Evolutionary conservation across 177 flowering plant species (phyloP).

Genomic region (Telopea speciosissima): DNA sequence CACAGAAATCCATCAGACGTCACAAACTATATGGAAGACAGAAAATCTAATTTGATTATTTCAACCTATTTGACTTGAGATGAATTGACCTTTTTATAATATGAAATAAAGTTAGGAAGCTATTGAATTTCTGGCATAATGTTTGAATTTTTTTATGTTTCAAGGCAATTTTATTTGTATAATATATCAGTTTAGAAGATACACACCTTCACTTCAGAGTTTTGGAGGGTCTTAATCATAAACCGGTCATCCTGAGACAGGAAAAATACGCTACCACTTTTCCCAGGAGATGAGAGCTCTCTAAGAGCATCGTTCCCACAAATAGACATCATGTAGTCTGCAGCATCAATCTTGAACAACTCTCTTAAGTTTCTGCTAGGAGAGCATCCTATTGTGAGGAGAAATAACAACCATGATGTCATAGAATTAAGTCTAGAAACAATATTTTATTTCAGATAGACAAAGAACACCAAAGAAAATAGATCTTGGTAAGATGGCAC

Average conservation of each 20-base stretch:
- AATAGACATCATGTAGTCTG: constrained; percentile 98
- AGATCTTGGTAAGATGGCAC: not conserved
- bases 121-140: too few relatives aligned
- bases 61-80: too few relatives aligned
- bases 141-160: too few relatives aligned
- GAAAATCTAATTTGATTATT: too few relatives aligned
- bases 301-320: constrained; percentile 98
- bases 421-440: not conserved
- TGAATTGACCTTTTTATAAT: too few relatives aligned
- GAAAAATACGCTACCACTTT: constrained; percentile 97
- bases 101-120: too few relatives aligned
- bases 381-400: not conserved
- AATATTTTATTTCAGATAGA: not conserved
- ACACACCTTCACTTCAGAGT: constrained; percentile 92
- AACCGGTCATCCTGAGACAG: constrained; percentile 97
- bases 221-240: constrained; percentile 97
- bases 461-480: not conserved
- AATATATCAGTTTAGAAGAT: constrained; percentile 3
- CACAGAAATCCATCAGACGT: too few relatives aligned
- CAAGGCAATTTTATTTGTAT: not conserved
- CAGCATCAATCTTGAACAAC: constrained; percentile 97
- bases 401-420: not conserved
- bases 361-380: constrained; percentile 76
- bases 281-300: constrained; percentile 98
- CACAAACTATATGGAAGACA: too few relatives aligned